These are phyloP conservation scores for Ajuga chamaepitys DNA, from an alignment of 257 asterid genomes.

Conservation along the genomic window DNA sequence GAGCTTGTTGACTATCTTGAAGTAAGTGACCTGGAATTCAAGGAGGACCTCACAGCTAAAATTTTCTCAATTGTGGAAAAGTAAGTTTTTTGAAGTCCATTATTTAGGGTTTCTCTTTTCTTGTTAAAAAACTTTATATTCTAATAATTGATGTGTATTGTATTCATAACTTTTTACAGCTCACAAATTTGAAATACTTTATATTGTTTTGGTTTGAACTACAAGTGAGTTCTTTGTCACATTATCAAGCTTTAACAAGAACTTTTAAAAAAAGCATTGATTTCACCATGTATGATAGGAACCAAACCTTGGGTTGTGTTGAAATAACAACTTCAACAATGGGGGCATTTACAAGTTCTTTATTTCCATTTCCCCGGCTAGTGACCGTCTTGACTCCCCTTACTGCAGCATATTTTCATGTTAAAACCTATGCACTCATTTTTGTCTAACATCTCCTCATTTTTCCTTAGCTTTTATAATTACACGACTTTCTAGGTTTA, in stretches of 20 bases:
- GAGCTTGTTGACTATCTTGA: constrained; percentile 87
- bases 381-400: not conserved
- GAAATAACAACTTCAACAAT: constrained; percentile 6
- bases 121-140: not conserved
- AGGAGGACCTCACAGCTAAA: constrained; percentile 88
- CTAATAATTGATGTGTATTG: not conserved
- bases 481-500: not conserved
- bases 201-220: not conserved
- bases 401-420: constrained; percentile 1
- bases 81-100: constrained; percentile 45
- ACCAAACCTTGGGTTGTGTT: constrained; percentile 11
- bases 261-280: not conserved
- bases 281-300: not conserved
- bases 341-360: not conserved
- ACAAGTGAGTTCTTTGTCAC: not conserved
- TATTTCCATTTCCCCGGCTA: constrained; percentile 1
- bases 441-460: not conserved
- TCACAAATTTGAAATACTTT: not conserved
- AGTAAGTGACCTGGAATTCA: constrained; percentile 86
- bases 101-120: not conserved
- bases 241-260: constrained; percentile 1
- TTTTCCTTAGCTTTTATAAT: not conserved
- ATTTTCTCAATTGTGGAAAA: constrained; percentile 92
- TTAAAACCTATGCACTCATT: constrained; percentile 2
- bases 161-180: not conserved